Conservation (phyloP, 345 rosid genomes). For the Aquilaria sinensis region DNA sequence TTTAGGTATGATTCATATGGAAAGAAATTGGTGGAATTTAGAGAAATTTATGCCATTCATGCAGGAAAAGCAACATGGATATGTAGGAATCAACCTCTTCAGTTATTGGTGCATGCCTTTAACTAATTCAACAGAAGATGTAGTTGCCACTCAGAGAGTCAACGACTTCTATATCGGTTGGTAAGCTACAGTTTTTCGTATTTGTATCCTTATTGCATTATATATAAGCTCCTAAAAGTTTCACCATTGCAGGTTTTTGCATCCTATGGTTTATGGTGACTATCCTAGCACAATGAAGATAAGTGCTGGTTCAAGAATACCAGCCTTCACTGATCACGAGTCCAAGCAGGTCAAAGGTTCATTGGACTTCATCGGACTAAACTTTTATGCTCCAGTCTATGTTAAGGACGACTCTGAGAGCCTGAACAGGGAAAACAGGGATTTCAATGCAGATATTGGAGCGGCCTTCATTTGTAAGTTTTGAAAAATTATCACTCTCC, state of each 20-base stretch:
- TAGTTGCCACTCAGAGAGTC: constrained; percentile 36
- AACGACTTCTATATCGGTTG: constrained; percentile 34
- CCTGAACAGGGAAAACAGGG: constrained; percentile 21
- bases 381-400: constrained; percentile 24
- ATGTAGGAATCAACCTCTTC: constrained; percentile 35
- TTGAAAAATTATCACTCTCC: neutral
- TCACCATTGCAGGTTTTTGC: constrained; percentile 36
- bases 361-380: constrained; percentile 58
- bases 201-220: no score
- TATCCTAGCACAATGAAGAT: constrained; percentile 64
- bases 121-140: constrained; percentile 37
- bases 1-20: no score
- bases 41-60: neutral
- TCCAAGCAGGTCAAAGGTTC: constrained; percentile 63
- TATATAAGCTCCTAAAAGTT: no score
- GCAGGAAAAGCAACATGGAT: constrained; percentile 52
- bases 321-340: constrained; percentile 45
- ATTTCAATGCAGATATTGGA: constrained; percentile 33
- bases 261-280: constrained; percentile 69
- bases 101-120: constrained; percentile 27
- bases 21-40: no score
- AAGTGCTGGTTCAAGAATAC: constrained; percentile 56
- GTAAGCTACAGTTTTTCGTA: constrained; percentile 18
- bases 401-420: constrained; percentile 25
- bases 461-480: constrained; percentile 17